A percentile compares a stretch with the other conserved stretches of the same genome.
Evolutionary conservation across 2,329 filamentous ascomycete genomes (phyloP).

Genomic region (Calonectria leucothoes): DNA sequence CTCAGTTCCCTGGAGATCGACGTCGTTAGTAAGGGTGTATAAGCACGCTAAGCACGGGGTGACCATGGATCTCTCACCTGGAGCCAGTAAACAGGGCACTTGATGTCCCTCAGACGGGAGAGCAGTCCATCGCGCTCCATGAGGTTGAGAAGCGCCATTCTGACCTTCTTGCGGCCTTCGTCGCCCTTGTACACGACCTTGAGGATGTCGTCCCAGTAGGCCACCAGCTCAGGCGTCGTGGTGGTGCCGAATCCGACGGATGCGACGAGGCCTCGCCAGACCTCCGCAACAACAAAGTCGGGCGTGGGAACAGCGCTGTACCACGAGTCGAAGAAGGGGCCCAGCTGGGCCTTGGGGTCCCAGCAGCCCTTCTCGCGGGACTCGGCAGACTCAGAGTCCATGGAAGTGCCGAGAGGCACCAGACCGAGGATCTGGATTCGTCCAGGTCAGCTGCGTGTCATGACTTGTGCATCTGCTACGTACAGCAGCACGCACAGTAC

Average conservation of each 20-base stretch:
- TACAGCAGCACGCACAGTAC: not conserved
- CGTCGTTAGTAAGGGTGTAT: conserved; percentile 9
- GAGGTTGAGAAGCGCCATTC: conserved; percentile 58
- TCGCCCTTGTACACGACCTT: conserved; percentile 61
- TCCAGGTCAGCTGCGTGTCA: conserved; percentile 17
- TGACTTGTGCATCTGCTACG: not conserved
- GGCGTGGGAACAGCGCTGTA: conserved; percentile 51
- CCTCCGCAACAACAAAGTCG: conserved; percentile 60
- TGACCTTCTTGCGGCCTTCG: conserved; percentile 60
- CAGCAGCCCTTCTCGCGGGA: conserved; percentile 61
- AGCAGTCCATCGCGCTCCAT: conserved; percentile 61
- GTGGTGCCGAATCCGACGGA: conserved; percentile 58
- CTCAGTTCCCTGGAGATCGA: conserved; percentile 52
- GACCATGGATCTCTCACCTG: conserved; percentile 52
- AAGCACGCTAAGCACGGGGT: not conserved
- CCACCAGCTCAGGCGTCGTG: conserved; percentile 48
- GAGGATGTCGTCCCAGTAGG: conserved; percentile 60
- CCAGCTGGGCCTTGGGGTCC: conserved; percentile 57
- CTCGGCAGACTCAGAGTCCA: conserved; percentile 63
- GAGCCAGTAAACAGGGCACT: conserved; percentile 64
- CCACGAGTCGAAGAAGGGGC: conserved; percentile 57
- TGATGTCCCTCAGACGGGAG: conserved; percentile 57
- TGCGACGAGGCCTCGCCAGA: conserved; percentile 58
- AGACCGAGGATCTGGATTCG: conserved; percentile 57
- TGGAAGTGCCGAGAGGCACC: conserved; percentile 61